phyloP scores from a whole-genome alignment of 2,329 filamentous ascomycete species.

The Ceratocystis alfenasii region DNA sequence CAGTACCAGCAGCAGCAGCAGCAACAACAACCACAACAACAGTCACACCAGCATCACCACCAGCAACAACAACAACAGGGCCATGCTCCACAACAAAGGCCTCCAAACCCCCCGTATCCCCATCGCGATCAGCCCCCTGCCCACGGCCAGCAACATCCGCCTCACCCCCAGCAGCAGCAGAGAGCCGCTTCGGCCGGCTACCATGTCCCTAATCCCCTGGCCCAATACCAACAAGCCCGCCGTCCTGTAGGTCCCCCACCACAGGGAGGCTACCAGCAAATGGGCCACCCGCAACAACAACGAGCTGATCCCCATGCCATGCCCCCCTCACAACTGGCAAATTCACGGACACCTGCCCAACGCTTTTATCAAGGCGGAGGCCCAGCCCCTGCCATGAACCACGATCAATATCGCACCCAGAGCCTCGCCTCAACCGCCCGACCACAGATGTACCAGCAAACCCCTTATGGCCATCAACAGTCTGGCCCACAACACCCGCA shows the following conservation, averaged over 20 bases:
- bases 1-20: conserved; percentile 31
- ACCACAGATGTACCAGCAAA: conserved; percentile 58
- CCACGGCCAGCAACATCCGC: conserved; percentile 14
- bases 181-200: conserved; percentile 41
- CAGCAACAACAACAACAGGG: not conserved
- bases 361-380: conserved; percentile 51
- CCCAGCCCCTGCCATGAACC: conserved; percentile 60
- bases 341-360: conserved; percentile 34
- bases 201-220: conserved; percentile 34
- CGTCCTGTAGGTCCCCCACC: conserved; percentile 30
- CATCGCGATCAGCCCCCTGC: conserved; percentile 5
- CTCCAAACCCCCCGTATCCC: conserved; percentile 5
- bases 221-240: conserved; percentile 36
- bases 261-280: conserved; percentile 31
- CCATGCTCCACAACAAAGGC: conserved; percentile 9
- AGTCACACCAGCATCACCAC: conserved; percentile 21
- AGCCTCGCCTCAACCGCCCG: conserved; percentile 70
- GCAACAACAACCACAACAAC: conserved; percentile 28
- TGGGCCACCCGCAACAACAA: conserved; percentile 16
- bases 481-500: conserved; percentile 34
- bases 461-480: conserved; percentile 48
- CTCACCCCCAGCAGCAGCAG: conserved; percentile 32
- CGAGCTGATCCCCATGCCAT: conserved; percentile 47
- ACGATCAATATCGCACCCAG: conserved; percentile 81
- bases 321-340: conserved; percentile 32